Conservation (phyloP, 257 asterid species). For the Penstemon davidsonii region DNA sequence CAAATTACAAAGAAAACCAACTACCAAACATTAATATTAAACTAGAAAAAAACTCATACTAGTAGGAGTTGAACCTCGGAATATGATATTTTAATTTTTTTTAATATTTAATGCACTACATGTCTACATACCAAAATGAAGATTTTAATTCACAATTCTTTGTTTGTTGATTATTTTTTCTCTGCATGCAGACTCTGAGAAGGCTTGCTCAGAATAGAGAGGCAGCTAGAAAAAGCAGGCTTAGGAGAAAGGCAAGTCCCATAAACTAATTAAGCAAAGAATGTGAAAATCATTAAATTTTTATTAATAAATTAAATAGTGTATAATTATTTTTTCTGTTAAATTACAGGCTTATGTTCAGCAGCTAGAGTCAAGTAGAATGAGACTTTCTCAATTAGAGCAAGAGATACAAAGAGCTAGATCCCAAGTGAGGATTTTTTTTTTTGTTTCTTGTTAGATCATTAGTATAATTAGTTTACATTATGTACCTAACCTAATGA, state of each 20-base stretch:
- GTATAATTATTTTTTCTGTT: not conserved
- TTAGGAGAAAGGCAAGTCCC: slow-evolving; percentile 64
- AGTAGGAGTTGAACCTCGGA: too few species aligned
- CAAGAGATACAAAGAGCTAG: slow-evolving; percentile 75
- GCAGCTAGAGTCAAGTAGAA: slow-evolving; percentile 80
- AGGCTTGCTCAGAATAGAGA: slow-evolving; percentile 93
- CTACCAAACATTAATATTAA: too few species aligned
- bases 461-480: too few species aligned
- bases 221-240: slow-evolving; percentile 90
- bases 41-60: too few species aligned
- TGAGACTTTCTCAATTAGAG: slow-evolving; percentile 73
- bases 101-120: too few species aligned
- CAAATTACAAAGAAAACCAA: too few species aligned
- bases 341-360: slow-evolving; percentile 81
- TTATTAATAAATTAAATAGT: not conserved
- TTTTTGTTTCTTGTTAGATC: not conserved
- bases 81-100: too few species aligned
- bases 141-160: not conserved
- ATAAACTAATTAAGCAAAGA: not conserved
- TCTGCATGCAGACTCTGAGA: slow-evolving; percentile 56
- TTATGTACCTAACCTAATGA: too few species aligned
- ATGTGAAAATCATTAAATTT: not conserved
- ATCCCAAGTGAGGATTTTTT: slow-evolving; percentile 48
- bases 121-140: too few species aligned
- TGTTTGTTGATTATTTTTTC: not conserved